Conservation (phyloP, 371 early-diverging fungal genomes). For the Fennellomyces sp. region DNA sequence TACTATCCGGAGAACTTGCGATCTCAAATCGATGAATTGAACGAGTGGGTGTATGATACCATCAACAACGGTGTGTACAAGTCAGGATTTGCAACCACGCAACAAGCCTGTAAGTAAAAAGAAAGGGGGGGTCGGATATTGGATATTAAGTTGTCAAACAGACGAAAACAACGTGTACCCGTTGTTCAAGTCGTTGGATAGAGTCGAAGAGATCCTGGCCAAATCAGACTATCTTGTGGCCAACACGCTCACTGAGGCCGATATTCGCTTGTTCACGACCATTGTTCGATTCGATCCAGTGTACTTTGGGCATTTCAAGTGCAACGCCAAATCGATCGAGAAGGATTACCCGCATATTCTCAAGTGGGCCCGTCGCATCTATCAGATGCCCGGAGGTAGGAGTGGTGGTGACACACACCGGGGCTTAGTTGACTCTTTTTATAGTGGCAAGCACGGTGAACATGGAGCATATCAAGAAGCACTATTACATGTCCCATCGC, state of each 20-base stretch:
- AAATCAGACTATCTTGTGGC: conserved; percentile 78
- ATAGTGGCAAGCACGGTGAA: conserved; percentile 77
- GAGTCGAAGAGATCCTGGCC: conserved; percentile 81
- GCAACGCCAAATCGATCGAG: conserved; percentile 83
- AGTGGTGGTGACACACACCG: background rate
- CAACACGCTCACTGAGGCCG: conserved; percentile 86
- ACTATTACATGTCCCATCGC: conserved; percentile 88
- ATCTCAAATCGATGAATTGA: conserved; percentile 81
- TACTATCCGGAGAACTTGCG: conserved; percentile 82
- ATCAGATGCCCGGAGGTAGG: conserved; percentile 76
- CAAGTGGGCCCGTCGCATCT: conserved; percentile 82
- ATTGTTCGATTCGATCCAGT: conserved; percentile 89
- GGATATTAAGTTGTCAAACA: conserved; percentile 5
- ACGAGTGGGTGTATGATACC: conserved; percentile 89
- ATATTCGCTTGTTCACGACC: conserved; percentile 92
- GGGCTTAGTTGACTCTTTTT: background rate
- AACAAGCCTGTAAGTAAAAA: conserved; percentile 78
- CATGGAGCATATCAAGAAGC: conserved; percentile 94
- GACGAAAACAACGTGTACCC: conserved; percentile 72
- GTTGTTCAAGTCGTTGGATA: conserved; percentile 81
- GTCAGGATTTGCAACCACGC: conserved; percentile 90
- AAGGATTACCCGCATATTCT: conserved; percentile 87
- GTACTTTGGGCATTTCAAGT: conserved; percentile 91
- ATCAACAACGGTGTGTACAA: conserved; percentile 90
- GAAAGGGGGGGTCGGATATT: background rate